Percentiles rank a stretch among this genome's conserved stretches.
These are phyloP conservation scores for Crinitomyces ghanaensis DNA, from an alignment of 805 yeast species.

Conservation along the genomic window DNA sequence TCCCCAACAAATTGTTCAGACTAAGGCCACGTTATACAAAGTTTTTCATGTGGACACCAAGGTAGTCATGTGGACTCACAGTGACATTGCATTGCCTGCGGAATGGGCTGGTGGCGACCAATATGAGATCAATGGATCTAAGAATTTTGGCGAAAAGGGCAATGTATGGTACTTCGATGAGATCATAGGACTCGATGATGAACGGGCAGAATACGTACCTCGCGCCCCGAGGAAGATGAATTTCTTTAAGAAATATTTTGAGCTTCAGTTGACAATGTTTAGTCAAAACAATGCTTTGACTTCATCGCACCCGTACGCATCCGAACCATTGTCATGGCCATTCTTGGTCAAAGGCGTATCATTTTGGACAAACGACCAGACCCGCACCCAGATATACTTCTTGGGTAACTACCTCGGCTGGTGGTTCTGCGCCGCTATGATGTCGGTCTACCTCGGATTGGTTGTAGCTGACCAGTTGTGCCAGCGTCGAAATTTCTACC, in stretches of 20 bases:
- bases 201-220: constrained; percentile 42
- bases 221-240: constrained; percentile 37
- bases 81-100: constrained; percentile 62
- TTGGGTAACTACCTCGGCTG: constrained; percentile 85
- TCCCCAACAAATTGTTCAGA: constrained; percentile 43
- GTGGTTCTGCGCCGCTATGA: constrained; percentile 64
- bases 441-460: constrained; percentile 53
- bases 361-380: constrained; percentile 66
- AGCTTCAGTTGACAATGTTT: constrained; percentile 81
- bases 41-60: constrained; percentile 74
- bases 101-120: constrained; percentile 87
- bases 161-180: constrained; percentile 70
- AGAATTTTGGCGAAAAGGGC: constrained; percentile 53
- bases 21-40: constrained; percentile 42
- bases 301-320: constrained; percentile 90
- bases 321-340: constrained; percentile 90
- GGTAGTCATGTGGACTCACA: constrained; percentile 91
- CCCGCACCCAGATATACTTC: constrained; percentile 64
- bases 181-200: constrained; percentile 53
- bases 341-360: constrained; percentile 81
- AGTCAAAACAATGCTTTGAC: constrained; percentile 80
- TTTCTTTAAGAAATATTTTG: constrained; percentile 80
- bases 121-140: constrained; percentile 92
- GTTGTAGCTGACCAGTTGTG: constrained; percentile 66
- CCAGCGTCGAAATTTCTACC: constrained; percentile 53